Percentiles rank a stretch among this genome's conserved stretches.
These are phyloP conservation scores for Eleusine indica DNA, from an alignment of 176 grass and related monocot species.

Conservation along the genomic window DNA sequence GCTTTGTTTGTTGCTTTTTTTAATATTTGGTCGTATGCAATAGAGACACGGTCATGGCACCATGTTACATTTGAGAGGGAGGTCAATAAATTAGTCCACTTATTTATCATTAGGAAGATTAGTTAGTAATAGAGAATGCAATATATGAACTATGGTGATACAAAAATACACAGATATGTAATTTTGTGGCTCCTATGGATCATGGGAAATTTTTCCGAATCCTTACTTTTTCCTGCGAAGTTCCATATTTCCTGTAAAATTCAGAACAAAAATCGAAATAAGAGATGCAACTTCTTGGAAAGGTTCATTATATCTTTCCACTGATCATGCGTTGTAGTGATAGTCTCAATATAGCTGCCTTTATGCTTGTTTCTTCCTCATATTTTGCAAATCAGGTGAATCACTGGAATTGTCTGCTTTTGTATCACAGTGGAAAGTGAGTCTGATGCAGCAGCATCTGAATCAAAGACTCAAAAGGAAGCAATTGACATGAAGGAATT, in stretches of 20 bases:
- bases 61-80: background rate
- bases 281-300: background rate
- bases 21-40: background rate
- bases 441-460: conserved; percentile 59
- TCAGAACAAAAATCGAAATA: conserved; percentile 3
- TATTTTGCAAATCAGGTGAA: background rate
- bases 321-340: background rate
- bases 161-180: background rate
- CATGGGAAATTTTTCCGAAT: too few species aligned
- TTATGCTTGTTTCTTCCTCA: background rate
- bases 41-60: background rate
- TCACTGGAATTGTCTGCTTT: conserved; percentile 23
- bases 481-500: conserved; percentile 88
- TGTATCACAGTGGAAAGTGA: conserved; percentile 69
- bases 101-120: background rate
- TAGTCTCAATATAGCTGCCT: background rate
- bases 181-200: too few species aligned
- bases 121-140: background rate
- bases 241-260: background rate
- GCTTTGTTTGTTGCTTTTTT: background rate
- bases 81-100: background rate
- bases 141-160: background rate
- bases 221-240: background rate
- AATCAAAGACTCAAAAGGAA: conserved; percentile 77
- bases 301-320: background rate